Evolutionary conservation across 768 basidiomycete species (phyloP), one percentile per base, ranked within the genome.

Genomic region (Leccinellum albellum): DNA sequence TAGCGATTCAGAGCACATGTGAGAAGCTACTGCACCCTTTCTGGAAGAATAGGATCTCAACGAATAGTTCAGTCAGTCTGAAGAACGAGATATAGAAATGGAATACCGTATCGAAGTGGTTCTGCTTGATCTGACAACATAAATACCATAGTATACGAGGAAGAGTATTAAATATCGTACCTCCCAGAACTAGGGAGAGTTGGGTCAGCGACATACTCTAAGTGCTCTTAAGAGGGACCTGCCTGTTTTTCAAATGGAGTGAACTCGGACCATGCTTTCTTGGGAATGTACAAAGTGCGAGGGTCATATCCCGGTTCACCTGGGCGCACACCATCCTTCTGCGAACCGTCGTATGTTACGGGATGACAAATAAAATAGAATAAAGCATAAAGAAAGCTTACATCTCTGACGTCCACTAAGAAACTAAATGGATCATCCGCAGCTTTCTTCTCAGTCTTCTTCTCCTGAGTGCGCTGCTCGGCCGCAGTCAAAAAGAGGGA

Each of bases 191-290:
- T 92, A 66, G 23, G 53, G 37, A 12, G 53, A 51, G 5, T 32
- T 17, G 44, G 15, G 31, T 50, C 23, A 60, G 62, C 37, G 51
- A 8, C 3, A 54, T 17, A 21, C 0, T 0, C 46, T 6, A 40
- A 13, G 12, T 20, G 23, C 33, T 12, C n/a, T 31, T 21, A 33
- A 23, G 55, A 53, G 17, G 12, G 48, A 40, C 71, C 68, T 31
- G 82, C 87, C 80, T 92, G 94, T 64, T 86, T 94, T 75, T 99
- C 97, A 68, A 99, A 99, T 0, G 95, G 94, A 2, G 94, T 96
- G 65, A 99, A 96, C 0, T 77, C 76, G 26, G 77, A 76, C 93
- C 94, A 96, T 0, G 86, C 84, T 44, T 76, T 80, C 28, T 79
- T 72, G 0, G 95, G 95, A 52, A 99, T 82, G 66, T 80, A 83